These are phyloP conservation scores for Plasmodium vivax DNA, from an alignment of 169 alveolate species.

Conservation along the genomic window DNA sequence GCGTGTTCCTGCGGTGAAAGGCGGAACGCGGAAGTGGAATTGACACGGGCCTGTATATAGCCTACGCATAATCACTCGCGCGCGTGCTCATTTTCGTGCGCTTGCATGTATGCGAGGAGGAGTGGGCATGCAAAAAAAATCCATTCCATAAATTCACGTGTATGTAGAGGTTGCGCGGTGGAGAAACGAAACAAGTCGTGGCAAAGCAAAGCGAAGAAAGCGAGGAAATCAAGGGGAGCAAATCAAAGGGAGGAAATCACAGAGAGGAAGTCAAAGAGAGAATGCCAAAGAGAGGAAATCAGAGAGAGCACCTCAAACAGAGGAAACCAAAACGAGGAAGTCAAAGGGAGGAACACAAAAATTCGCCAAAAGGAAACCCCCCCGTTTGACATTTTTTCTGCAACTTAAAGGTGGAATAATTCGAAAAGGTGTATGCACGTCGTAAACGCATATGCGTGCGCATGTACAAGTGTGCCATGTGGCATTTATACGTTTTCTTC, in stretches of 20 bases:
- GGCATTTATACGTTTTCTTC: not conserved
- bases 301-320: no score
- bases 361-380: not conserved
- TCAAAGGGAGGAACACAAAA: not conserved
- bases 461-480: not conserved
- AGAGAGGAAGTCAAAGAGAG: not conserved
- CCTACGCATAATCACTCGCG: not conserved
- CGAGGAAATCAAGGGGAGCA: not conserved
- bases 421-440: not conserved
- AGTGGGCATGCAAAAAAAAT: not conserved
- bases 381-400: not conserved
- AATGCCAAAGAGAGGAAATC: no score
- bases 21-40: not conserved
- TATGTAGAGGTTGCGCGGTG: not conserved
- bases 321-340: not conserved
- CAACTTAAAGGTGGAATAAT: not conserved
- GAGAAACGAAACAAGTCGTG: not conserved
- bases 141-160: not conserved
- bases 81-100: not conserved
- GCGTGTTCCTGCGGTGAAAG: not conserved
- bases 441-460: not conserved
- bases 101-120: not conserved
- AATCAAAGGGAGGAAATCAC: no score
- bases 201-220: not conserved
- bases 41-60: not conserved